Evolutionary conservation across 2,329 filamentous ascomycete genomes (phyloP).

Genomic region (Hymenotorrendiella dingleyae): DNA sequence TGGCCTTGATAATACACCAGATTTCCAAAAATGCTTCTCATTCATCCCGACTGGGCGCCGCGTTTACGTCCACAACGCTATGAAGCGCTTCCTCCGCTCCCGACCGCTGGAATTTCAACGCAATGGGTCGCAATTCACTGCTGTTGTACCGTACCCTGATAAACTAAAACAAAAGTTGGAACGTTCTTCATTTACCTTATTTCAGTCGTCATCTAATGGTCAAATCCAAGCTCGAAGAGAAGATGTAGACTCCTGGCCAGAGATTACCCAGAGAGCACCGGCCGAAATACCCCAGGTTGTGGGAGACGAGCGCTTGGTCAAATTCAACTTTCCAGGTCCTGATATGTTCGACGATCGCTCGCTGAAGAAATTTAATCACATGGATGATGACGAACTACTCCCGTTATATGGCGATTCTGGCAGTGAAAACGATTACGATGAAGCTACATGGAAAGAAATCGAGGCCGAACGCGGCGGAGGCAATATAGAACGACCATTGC

Average conservation of each 20-base stretch:
- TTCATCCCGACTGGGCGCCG: constrained; percentile 38
- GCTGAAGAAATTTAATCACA: constrained; percentile 37
- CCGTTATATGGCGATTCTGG: constrained; percentile 51
- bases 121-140: constrained; percentile 16
- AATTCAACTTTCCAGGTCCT: constrained; percentile 13
- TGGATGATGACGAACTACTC: constrained; percentile 37
- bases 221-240: constrained; percentile 22
- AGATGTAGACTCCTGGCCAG: constrained; percentile 28
- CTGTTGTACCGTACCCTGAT: constrained; percentile 26
- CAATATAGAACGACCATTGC: constrained; percentile 29
- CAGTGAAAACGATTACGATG: constrained; percentile 47
- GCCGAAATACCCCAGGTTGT: neutral
- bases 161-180: constrained; percentile 20
- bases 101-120: constrained; percentile 13
- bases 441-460: constrained; percentile 56
- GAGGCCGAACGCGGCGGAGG: constrained; percentile 40
- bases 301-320: constrained; percentile 4
- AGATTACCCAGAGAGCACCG: constrained; percentile 17
- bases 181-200: constrained; percentile 31
- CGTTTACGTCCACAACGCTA: constrained; percentile 36
- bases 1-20: too few relatives aligned
- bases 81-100: constrained; percentile 36
- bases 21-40: constrained; percentile 21
- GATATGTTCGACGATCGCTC: constrained; percentile 17
- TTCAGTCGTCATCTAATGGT: constrained; percentile 14